Evolutionary conservation across 2,329 filamentous ascomycete species (phyloP).

Genomic region (Fusarium bulbicola): DNA sequence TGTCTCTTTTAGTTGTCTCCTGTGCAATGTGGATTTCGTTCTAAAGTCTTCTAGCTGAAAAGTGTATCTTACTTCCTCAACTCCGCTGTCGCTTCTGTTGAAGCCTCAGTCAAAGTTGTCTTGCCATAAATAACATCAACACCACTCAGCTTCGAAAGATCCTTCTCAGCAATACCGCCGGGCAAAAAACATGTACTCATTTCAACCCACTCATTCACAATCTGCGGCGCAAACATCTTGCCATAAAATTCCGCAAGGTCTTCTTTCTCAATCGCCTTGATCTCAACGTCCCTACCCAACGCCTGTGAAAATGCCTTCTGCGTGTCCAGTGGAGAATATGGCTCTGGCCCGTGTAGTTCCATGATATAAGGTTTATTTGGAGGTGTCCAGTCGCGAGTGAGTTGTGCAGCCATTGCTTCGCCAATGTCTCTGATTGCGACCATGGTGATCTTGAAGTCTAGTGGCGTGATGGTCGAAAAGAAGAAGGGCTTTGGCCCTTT

Average conservation of each 20-base stretch:
- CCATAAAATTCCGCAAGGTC: conserved; percentile 35
- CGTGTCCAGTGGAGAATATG: conserved; percentile 44
- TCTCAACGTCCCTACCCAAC: conserved; percentile 38
- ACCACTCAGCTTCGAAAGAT: conserved; percentile 7
- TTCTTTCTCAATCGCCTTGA: conserved; percentile 40
- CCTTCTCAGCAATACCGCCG: conserved; percentile 37
- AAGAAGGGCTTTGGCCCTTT: conserved; percentile 43
- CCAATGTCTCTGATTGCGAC: conserved; percentile 42
- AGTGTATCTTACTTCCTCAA: background rate
- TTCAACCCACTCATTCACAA: conserved; percentile 43
- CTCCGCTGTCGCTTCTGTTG: conserved; percentile 5
- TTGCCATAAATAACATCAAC: conserved; percentile 35
- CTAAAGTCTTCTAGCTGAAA: too few relatives aligned
- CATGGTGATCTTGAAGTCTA: conserved; percentile 47
- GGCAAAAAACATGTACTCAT: conserved; percentile 45
- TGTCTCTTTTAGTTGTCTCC: background rate
- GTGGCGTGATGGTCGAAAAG: conserved; percentile 47
- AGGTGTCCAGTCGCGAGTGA: conserved; percentile 30
- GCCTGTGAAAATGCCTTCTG: conserved; percentile 43
- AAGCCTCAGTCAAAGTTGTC: conserved; percentile 29
- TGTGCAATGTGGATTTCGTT: too few relatives aligned
- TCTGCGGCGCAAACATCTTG: conserved; percentile 35
- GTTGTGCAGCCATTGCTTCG: conserved; percentile 36
- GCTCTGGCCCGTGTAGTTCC: conserved; percentile 45
- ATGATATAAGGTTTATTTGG: conserved; percentile 41